Conservation (phyloP, 805 yeast genomes). For the Candida koratica region DNA sequence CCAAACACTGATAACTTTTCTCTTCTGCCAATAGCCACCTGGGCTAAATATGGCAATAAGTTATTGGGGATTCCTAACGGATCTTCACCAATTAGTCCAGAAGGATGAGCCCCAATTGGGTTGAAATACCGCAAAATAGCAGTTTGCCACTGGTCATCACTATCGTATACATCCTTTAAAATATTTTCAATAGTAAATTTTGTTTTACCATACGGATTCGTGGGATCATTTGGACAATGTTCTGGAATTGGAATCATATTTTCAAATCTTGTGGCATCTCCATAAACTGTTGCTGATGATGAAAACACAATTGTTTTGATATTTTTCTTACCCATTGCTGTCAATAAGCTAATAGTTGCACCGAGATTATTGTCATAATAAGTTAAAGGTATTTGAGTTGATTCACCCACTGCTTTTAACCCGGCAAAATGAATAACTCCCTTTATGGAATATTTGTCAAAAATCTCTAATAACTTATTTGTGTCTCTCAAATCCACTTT, state of each 20-base stretch:
- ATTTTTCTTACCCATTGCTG: constrained; percentile 44
- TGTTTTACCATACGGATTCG: constrained; percentile 75
- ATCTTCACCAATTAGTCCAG: constrained; percentile 77
- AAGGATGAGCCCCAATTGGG: constrained; percentile 84
- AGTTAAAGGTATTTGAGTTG: constrained; percentile 59
- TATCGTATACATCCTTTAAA: constrained; percentile 48
- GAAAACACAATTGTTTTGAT: constrained; percentile 63
- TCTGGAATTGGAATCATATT: constrained; percentile 79
- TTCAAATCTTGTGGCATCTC: constrained; percentile 70
- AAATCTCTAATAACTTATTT: constrained; percentile 45
- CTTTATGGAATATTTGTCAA: constrained; percentile 45
- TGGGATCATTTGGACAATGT: constrained; percentile 68
- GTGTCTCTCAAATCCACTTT: constrained; percentile 53
- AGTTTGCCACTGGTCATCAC: constrained; percentile 44
- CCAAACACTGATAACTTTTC: constrained; percentile 69
- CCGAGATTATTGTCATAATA: constrained; percentile 67
- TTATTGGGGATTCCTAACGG: constrained; percentile 77
- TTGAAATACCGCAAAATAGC: constrained; percentile 77
- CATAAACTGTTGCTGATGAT: constrained; percentile 81
- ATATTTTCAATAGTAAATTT: constrained; percentile 63
- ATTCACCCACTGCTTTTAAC: constrained; percentile 79
- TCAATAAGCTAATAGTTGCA: constrained; percentile 59
- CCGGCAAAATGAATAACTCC: constrained; percentile 80
- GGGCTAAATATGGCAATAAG: constrained; percentile 69
- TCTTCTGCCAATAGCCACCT: constrained; percentile 70